A percentile compares a stretch with the other conserved stretches of the same genome.
These are phyloP conservation scores for Ceratocystis ficicola DNA, from an alignment of 2,329 filamentous ascomycete species.

Conservation along the genomic window DNA sequence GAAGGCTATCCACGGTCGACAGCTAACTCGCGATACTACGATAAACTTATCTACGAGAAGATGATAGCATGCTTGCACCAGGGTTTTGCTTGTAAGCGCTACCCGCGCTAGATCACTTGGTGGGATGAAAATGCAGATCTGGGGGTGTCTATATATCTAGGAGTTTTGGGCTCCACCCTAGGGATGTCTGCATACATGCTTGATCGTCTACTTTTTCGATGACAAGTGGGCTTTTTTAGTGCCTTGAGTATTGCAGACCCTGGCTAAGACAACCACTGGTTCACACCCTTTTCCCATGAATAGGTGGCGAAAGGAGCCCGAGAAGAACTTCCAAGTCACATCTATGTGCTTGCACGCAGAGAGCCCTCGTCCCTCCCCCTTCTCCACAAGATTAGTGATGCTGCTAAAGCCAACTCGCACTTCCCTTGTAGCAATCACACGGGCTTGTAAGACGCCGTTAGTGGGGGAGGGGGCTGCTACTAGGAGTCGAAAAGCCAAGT, in stretches of 20 bases:
- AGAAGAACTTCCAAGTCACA: neutral
- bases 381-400: neutral
- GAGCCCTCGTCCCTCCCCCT: neutral
- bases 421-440: neutral
- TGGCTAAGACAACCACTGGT: neutral
- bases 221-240: conserved; percentile 4
- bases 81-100: no score
- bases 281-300: conserved; percentile 2
- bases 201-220: conserved; percentile 1
- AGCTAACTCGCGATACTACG: no score
- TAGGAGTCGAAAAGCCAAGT: neutral
- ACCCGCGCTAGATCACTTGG: neutral
- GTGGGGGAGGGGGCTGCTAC: neutral
- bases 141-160: conserved; percentile 20
- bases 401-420: neutral
- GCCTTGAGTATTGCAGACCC: neutral
- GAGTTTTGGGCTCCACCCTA: neutral
- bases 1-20: neutral
- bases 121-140: conserved; percentile 11
- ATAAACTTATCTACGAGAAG: no score
- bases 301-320: neutral
- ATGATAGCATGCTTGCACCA: no score
- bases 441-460: neutral
- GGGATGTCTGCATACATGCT: neutral
- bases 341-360: neutral